A percentile compares a stretch with the other conserved stretches of the same genome.
Evolutionary conservation across 768 basidiomycete species (phyloP).

Genomic region (Xerocomus potaroensis): DNA sequence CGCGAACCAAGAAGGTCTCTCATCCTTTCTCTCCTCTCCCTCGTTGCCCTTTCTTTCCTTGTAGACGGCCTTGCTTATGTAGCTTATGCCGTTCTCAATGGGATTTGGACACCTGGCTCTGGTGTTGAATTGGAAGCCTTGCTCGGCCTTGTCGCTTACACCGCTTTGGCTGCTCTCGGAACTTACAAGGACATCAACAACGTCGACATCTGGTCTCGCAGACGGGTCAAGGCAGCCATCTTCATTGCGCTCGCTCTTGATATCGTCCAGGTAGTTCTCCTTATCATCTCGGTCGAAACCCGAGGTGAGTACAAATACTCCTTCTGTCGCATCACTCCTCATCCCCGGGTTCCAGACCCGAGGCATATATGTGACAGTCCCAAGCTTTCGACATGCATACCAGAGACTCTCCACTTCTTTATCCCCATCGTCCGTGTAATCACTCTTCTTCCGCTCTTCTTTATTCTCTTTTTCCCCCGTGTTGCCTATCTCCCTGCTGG

Average conservation of each 20-base stretch:
- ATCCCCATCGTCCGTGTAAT: slow-evolving; percentile 66
- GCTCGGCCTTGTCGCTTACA: slow-evolving; percentile 64
- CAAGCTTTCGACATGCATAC: slow-evolving; percentile 28
- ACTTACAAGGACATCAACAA: slow-evolving; percentile 77
- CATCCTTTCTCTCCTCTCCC: slow-evolving; percentile 68
- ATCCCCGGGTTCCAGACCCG: slow-evolving; percentile 9
- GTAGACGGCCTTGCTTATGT: slow-evolving; percentile 75
- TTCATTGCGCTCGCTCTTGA: slow-evolving; percentile 55
- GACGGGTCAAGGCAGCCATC: slow-evolving; percentile 52
- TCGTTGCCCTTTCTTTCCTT: slow-evolving; percentile 69
- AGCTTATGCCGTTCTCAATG: slow-evolving; percentile 56
- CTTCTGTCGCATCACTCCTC: background rate
- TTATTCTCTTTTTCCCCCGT: slow-evolving; percentile 59
- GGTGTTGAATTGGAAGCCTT: slow-evolving; percentile 67
- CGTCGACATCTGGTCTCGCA: slow-evolving; percentile 62
- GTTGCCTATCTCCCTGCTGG: slow-evolving; percentile 48
- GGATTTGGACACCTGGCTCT: slow-evolving; percentile 58
- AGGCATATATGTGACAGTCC: slow-evolving; percentile 15
- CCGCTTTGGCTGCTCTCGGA: slow-evolving; percentile 69
- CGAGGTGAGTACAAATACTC: slow-evolving; percentile 28
- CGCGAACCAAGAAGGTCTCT: slow-evolving; percentile 69
- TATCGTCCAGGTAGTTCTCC: slow-evolving; percentile 52
- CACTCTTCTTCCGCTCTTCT: slow-evolving; percentile 56
- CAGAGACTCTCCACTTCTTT: slow-evolving; percentile 43
- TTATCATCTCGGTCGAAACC: slow-evolving; percentile 38